Base-by-base conservation (phyloP, 805 yeast species). In the Maudiozyma serrabonitensis region DNA sequence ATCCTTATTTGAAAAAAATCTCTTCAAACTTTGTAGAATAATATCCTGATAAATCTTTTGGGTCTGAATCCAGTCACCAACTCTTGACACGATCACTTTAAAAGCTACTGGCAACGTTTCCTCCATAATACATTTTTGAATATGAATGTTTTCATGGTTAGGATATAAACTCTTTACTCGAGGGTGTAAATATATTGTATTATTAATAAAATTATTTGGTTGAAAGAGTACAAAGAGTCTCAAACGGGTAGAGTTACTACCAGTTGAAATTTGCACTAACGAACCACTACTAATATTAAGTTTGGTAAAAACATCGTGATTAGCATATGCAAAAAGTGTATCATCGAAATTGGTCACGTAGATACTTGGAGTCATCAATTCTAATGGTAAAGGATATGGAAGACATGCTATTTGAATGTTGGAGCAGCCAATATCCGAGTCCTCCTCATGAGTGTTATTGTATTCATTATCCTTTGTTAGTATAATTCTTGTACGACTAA, bases 21-120 rank as follows among this genome's bases (percentile, higher is more conserved):
- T 57, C 61, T 84, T 78, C 55, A 87, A 67, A 47, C 82, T 80
- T 13, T 79, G 67, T 47, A 83, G 69, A 57, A 87, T 59, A 7
- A 60, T 46, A 41, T 55, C 56, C 50, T 66, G 67, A 43, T 52
- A 62, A 2, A 41, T 21, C 46, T 58, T 63, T 49, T 66, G 69
- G 12, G 61, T 50, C 41, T 64, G 66, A 41, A 50, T 35, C 57
- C 58, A 57, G 42, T 56, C 48, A 1, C 66, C 66, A 1, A 64
- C 59, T 44, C 66, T 52, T 4, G 64, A 52, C 12, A 66, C 21
- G 2, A 60, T 50, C 1, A 63, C 62, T 16, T 59, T 50, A 5
- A 48, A 43, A 3, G 68, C 66, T 2, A 51, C 49, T 11, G 61
- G 58, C 6, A 61, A 34, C 5, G 15, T 18, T 7, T 48, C 43